Conservation (phyloP, 441 rosid species). For the Syzygium syzygioides region DNA sequence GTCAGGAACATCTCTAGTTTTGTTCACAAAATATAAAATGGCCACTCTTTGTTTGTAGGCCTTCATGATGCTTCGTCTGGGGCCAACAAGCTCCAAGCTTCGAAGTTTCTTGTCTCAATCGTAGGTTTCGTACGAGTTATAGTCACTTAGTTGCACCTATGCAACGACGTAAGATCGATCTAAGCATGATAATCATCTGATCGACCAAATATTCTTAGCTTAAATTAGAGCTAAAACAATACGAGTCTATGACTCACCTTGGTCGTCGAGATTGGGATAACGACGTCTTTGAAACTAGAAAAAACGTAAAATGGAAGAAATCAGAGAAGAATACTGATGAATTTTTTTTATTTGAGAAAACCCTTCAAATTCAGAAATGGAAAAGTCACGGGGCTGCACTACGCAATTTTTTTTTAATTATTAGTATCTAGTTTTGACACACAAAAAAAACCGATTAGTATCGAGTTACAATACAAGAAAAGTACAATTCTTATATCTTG, state of each 20-base stretch:
- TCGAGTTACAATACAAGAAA: too few species aligned
- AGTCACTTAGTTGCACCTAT: background rate
- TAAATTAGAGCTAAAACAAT: background rate
- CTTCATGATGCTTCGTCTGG: background rate
- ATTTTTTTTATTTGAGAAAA: background rate
- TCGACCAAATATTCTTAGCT: background rate
- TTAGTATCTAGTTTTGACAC: background rate
- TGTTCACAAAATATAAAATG: background rate
- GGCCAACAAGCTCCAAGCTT: background rate
- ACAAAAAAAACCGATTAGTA: too few species aligned
- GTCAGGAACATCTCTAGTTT: background rate
- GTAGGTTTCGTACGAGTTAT: background rate
- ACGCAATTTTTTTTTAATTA: background rate
- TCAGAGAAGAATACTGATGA: background rate
- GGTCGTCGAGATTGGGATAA: background rate
- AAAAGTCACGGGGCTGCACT: background rate
- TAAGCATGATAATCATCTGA: background rate
- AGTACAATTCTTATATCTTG: too few species aligned
- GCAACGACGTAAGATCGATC: background rate
- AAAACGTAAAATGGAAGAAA: background rate
- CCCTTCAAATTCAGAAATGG: background rate
- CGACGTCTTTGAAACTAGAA: background rate
- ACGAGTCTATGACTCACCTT: background rate
- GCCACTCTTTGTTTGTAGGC: background rate
- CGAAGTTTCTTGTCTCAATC: background rate